Evolutionary conservation across 2,329 filamentous ascomycete species (phyloP), one percentile per base, ranked within the genome.

Genomic region (Bimuria novae-zelandiae): DNA sequence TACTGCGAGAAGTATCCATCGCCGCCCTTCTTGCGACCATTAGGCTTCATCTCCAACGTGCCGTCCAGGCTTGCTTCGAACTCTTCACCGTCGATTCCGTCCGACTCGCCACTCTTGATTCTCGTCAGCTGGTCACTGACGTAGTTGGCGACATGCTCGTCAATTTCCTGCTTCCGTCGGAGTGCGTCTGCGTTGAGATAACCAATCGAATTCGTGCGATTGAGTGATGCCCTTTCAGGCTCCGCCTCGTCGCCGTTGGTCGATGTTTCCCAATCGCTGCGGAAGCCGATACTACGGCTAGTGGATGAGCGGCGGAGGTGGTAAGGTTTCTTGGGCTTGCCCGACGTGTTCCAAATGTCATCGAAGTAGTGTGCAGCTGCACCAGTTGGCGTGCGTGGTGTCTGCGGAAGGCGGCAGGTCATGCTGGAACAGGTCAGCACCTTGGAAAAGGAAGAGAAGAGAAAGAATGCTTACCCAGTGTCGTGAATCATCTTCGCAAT

Each of bases 401-500:
- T 97, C 68, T 97, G 91, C 1, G 93, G 92, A 12, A 96, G 85
- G 66, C 92, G 90, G 73, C 92, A 96, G 71, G 86, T 94, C 69
- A 95, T 83, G 62, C 90, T 93, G 60, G 21, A 46, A 19, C 42
- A 4, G n/a, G 30, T 46, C 21, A 46, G 43, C 14, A 17, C 22
- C n/a, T 39, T 44, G 45, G 22, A 7, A 7, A 17, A 2, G n/a
- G 2, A 32, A 12, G 8, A 21, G 12, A 33, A 12, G 1, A n/a
- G n/a, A n/a, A 17, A 32, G 14, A 10, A 27, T 16, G 21, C 87
- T 79, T 86, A 94, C 90, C 92, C 93, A 62, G 93, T 97, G 69
- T 97, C 94, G 65, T 97, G 93, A 55, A 97, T 97, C 85, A 97
- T 89, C 76, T 95, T 92, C 22, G 93, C 93, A 72, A 97, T 92